phyloP scores from a whole-genome alignment of 2,329 filamentous ascomycete species.

The Lachnellula occidentalis region DNA sequence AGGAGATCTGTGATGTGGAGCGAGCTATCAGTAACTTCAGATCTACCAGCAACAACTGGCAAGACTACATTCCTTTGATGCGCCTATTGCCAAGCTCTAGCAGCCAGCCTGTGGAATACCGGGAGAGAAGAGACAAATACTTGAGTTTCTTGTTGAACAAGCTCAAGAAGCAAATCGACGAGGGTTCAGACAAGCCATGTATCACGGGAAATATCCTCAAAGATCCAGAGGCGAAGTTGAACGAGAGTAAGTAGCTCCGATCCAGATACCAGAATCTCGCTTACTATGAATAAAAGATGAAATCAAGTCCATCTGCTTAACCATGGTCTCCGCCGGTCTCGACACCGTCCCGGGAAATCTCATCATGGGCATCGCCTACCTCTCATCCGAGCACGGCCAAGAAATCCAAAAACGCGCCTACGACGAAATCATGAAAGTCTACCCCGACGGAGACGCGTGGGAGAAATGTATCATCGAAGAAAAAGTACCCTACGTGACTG shows the following conservation, averaged over 20 bases:
- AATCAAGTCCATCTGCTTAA: slow-evolving; percentile 74
- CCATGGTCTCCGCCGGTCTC: slow-evolving; percentile 75
- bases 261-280: slow-evolving; percentile 33
- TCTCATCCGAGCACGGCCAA: slow-evolving; percentile 63
- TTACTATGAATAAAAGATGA: slow-evolving; percentile 51
- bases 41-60: slow-evolving; percentile 77
- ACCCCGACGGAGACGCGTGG: slow-evolving; percentile 73
- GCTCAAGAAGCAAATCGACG: slow-evolving; percentile 54
- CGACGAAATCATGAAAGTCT: slow-evolving; percentile 63
- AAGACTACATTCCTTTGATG: slow-evolving; percentile 75
- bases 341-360: slow-evolving; percentile 78
- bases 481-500: slow-evolving; percentile 71
- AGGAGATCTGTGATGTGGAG: slow-evolving; percentile 72
- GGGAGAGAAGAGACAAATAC: slow-evolving; percentile 62
- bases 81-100: slow-evolving; percentile 59
- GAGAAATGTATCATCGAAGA: slow-evolving; percentile 59
- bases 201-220: slow-evolving; percentile 62
- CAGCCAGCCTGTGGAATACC: slow-evolving; percentile 57
- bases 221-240: slow-evolving; percentile 59
- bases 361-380: slow-evolving; percentile 72
- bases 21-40: slow-evolving; percentile 70
- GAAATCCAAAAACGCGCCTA: slow-evolving; percentile 65
- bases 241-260: slow-evolving; percentile 45
- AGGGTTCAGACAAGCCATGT: slow-evolving; percentile 61
- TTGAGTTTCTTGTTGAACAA: slow-evolving; percentile 53